phyloP scores from a whole-genome alignment of 2,329 filamentous ascomycete genomes.

The Aspergillus chevalieri region DNA sequence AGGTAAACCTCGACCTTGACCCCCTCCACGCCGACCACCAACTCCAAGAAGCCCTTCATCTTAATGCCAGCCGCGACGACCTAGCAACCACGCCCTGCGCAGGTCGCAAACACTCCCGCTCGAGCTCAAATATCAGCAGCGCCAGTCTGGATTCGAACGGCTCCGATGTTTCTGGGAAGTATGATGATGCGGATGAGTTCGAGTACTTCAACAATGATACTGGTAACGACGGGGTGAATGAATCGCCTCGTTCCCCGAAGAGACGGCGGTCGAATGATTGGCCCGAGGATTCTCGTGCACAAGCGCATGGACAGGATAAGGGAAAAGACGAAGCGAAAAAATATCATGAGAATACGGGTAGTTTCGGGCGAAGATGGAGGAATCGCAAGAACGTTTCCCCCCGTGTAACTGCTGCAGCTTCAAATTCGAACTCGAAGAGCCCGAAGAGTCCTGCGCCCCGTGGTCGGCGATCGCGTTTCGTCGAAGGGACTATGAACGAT shows the following conservation, averaged over 20 bases:
- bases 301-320: not conserved
- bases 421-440: not conserved
- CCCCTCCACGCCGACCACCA: constrained; percentile 16
- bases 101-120: constrained; percentile 27
- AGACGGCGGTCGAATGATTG: constrained; percentile 41
- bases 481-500: constrained; percentile 83
- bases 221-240: constrained; percentile 5
- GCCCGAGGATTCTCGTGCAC: constrained; percentile 20
- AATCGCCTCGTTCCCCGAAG: constrained; percentile 33
- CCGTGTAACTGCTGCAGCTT: constrained; percentile 6
- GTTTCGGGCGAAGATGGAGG: constrained; percentile 7
- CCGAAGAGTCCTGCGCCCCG: constrained; percentile 4
- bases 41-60: constrained; percentile 18
- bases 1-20: constrained; percentile 14
- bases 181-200: constrained; percentile 31
- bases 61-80: constrained; percentile 8
- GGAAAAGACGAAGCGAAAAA: constrained; percentile 1
- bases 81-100: constrained; percentile 12
- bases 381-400: constrained; percentile 4
- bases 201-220: constrained; percentile 11
- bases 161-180: constrained; percentile 30
- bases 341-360: not conserved
- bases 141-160: constrained; percentile 14
- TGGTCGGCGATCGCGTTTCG: constrained; percentile 58
- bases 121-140: constrained; percentile 10